A percentile compares a stretch with the other conserved stretches of the same genome.
Evolutionary conservation across 1,284 basidiomycete genomes (phyloP).

Genomic region (Trichosporon sp.): DNA sequence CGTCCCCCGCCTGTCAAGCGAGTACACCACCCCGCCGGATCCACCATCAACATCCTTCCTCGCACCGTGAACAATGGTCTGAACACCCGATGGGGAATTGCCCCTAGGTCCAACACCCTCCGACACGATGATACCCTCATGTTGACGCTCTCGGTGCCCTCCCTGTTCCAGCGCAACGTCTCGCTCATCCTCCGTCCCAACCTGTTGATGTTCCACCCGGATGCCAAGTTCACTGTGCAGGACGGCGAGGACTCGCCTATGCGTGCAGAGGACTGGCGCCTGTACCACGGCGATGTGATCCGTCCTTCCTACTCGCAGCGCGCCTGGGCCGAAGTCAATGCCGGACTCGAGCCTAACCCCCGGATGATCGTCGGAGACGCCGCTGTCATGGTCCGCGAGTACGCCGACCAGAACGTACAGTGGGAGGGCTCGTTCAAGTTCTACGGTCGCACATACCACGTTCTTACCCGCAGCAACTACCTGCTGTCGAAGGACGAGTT

Average conservation of each 20-base stretch:
- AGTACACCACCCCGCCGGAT: constrained; percentile 29
- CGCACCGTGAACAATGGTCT: constrained; percentile 38
- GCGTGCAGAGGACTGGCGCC: constrained; percentile 39
- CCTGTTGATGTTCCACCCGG: constrained; percentile 67
- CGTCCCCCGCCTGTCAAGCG: constrained; percentile 37
- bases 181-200: constrained; percentile 62
- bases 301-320: constrained; percentile 50
- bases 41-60: constrained; percentile 55
- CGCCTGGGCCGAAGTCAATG: constrained; percentile 34
- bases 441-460: constrained; percentile 64
- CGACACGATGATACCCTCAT: constrained; percentile 38
- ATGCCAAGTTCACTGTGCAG: constrained; percentile 55
- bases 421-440: constrained; percentile 73
- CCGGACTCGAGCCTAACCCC: constrained; percentile 22
- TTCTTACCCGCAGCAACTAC: constrained; percentile 68
- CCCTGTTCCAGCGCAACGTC: constrained; percentile 26
- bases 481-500: constrained; percentile 52
- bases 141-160: constrained; percentile 31
- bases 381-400: constrained; percentile 62
- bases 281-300: constrained; percentile 67
- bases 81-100: constrained; percentile 12
- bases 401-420: constrained; percentile 53
- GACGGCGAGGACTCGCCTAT: constrained; percentile 19
- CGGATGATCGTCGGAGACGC: constrained; percentile 59
- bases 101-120: constrained; percentile 28